These are phyloP conservation scores for Pseudogymnoascus sp. DNA, from an alignment of 2,329 filamentous ascomycete species.

Conservation along the genomic window DNA sequence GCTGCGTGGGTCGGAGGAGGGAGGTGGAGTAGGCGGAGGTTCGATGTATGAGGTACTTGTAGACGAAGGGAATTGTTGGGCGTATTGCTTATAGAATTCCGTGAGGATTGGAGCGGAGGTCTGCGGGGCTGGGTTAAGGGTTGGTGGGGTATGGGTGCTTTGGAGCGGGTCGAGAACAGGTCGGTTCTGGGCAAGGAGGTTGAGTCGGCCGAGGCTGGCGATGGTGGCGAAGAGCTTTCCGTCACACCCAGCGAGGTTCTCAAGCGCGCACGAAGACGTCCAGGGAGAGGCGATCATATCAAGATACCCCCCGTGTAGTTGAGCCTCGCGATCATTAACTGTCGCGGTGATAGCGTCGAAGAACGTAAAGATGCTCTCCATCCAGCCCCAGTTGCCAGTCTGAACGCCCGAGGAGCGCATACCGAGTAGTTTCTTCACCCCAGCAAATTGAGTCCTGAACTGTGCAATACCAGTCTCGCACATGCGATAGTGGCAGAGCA, in stretches of 20 bases:
- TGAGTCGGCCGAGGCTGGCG: conserved; percentile 72
- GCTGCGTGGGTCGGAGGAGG: conserved; percentile 35
- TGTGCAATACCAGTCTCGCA: conserved; percentile 88
- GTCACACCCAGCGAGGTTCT: conserved; percentile 85
- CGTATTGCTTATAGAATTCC: conserved; percentile 45
- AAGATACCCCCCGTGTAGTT: conserved; percentile 56
- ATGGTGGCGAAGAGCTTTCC: conserved; percentile 79
- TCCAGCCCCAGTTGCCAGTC: conserved; percentile 70
- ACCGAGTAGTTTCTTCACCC: conserved; percentile 80
- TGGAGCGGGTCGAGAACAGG: conserved; percentile 44
- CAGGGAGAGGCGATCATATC: conserved; percentile 55
- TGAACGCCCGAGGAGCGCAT: conserved; percentile 53
- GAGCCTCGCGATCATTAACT: conserved; percentile 83
- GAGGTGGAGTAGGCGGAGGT: conserved; percentile 15
- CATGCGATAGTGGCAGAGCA: conserved; percentile 87
- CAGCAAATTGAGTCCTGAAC: conserved; percentile 87
- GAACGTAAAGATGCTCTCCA: conserved; percentile 87
- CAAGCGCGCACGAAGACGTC: conserved; percentile 50
- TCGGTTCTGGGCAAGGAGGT: conserved; percentile 68
- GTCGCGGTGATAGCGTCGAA: conserved; percentile 89
- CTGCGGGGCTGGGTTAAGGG: conserved; percentile 33
- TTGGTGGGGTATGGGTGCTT: conserved; percentile 26
- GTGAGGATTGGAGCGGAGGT: conserved; percentile 25
- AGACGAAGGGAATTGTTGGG: conserved; percentile 39
- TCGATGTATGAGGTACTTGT: not conserved